These are phyloP conservation scores for Moniliophthora roreri DNA, from an alignment of 1,284 basidiomycete species.

Conservation along the genomic window DNA sequence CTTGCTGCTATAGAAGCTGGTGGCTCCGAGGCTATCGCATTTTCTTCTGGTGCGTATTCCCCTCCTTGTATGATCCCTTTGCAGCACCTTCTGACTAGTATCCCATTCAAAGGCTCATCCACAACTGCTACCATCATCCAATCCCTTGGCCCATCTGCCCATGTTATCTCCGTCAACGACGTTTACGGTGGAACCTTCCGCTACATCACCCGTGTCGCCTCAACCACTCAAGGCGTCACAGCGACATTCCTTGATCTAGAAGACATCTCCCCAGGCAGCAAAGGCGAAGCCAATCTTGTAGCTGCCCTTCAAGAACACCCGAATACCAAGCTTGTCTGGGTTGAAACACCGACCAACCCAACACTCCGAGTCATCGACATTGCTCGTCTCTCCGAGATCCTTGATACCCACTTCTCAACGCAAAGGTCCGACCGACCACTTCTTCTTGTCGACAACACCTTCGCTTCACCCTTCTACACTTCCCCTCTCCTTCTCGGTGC, in stretches of 20 bases:
- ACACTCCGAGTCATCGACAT: constrained; percentile 86
- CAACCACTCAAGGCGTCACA: constrained; percentile 70
- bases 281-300: constrained; percentile 60
- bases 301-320: constrained; percentile 53
- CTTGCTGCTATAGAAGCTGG: constrained; percentile 78
- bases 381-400: constrained; percentile 46
- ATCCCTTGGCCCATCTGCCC: constrained; percentile 71
- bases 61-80: too few relatives aligned
- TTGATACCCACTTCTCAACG: constrained; percentile 45
- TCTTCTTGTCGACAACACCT: constrained; percentile 91
- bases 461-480: constrained; percentile 89
- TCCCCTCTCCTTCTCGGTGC: constrained; percentile 87
- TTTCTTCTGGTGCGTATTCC: constrained; percentile 56
- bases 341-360: constrained; percentile 95
- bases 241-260: constrained; percentile 89
- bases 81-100: too few relatives aligned
- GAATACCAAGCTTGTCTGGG: constrained; percentile 96
- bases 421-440: constrained; percentile 52
- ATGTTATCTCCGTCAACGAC: constrained; percentile 87
- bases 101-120: constrained; percentile 52
- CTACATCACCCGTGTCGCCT: constrained; percentile 81
- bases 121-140: constrained; percentile 85
- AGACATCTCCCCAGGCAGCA: constrained; percentile 31
- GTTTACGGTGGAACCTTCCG: constrained; percentile 93
- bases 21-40: constrained; percentile 74